Conservation (phyloP, 352 stramenopile genomes). For the Globisporangium viniferum region DNA sequence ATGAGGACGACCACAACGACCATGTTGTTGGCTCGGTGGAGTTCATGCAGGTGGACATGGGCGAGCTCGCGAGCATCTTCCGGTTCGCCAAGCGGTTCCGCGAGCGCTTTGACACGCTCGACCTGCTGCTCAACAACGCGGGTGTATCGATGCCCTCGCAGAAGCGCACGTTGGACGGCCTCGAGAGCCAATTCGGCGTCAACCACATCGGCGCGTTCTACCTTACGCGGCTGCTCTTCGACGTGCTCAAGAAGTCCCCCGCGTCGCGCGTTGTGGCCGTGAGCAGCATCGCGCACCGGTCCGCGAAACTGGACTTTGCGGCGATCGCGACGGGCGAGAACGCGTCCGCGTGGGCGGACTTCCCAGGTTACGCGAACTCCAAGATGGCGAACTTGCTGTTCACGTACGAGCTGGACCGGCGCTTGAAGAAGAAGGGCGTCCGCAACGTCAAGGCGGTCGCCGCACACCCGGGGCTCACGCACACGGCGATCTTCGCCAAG, state of each 20-base stretch:
- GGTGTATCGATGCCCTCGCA: constrained; percentile 21
- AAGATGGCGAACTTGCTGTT: constrained; percentile 68
- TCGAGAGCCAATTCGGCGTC: constrained; percentile 47
- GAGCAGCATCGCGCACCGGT: constrained; percentile 34
- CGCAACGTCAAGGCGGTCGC: constrained; percentile 47
- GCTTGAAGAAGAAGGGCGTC: constrained; percentile 26
- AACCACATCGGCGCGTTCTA: constrained; percentile 54
- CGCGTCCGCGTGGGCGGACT: constrained; percentile 17
- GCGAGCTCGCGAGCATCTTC: constrained; percentile 19
- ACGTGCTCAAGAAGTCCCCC: constrained; percentile 23
- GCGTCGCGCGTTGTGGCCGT: constrained; percentile 32
- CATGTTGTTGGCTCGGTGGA: constrained; percentile 8
- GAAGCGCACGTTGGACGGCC: constrained; percentile 17
- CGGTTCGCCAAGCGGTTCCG: constrained; percentile 19
- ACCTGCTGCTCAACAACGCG: constrained; percentile 36
- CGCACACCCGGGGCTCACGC: constrained; percentile 44
- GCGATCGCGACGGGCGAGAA: constrained; percentile 6
- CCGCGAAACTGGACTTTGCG: constrained; percentile 15
- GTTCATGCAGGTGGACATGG: constrained; percentile 29
- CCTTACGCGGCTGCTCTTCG: constrained; percentile 41
- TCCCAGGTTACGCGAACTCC: constrained; percentile 46
- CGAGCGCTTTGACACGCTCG: constrained; percentile 19
- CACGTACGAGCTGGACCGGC: constrained; percentile 55
- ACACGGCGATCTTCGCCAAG: constrained; percentile 48
- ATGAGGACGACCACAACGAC: constrained; percentile 15